These are phyloP conservation scores for Barnettozyma vustinii DNA, from an alignment of 805 yeast genomes.

Conservation along the genomic window DNA sequence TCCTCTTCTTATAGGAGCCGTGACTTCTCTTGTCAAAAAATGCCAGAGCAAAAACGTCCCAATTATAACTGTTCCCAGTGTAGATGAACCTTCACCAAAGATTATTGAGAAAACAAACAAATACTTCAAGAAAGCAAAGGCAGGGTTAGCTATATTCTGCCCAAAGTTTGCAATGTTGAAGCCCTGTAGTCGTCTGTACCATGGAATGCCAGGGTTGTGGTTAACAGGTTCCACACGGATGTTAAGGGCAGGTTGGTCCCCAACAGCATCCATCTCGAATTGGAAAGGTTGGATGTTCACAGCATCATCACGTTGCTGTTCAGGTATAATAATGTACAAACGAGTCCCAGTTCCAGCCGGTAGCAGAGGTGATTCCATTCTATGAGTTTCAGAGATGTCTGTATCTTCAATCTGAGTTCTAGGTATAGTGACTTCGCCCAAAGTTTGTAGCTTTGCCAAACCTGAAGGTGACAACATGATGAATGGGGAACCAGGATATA, in stretches of 20 bases:
- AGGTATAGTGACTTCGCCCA: constrained; percentile 19
- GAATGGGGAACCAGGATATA: constrained; percentile 21
- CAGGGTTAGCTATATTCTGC: neutral
- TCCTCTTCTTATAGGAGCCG: neutral
- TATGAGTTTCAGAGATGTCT: neutral
- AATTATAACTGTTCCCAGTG: neutral
- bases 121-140: neutral
- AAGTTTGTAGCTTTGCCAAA: constrained; percentile 15
- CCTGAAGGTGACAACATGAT: constrained; percentile 26
- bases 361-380: neutral
- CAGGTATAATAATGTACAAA: neutral
- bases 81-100: neutral
- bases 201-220: neutral
- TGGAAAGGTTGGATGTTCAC: neutral
- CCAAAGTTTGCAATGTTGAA: neutral
- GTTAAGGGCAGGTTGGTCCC: neutral
- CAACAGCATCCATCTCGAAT: neutral
- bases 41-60: neutral
- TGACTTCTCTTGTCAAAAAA: neutral
- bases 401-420: constrained; percentile 6
- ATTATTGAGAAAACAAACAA: neutral
- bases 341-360: neutral
- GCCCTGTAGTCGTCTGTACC: neutral
- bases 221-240: neutral
- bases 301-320: neutral